Base-by-base conservation (phyloP, 768 basidiomycete species). In the Lactarius quietus region DNA sequence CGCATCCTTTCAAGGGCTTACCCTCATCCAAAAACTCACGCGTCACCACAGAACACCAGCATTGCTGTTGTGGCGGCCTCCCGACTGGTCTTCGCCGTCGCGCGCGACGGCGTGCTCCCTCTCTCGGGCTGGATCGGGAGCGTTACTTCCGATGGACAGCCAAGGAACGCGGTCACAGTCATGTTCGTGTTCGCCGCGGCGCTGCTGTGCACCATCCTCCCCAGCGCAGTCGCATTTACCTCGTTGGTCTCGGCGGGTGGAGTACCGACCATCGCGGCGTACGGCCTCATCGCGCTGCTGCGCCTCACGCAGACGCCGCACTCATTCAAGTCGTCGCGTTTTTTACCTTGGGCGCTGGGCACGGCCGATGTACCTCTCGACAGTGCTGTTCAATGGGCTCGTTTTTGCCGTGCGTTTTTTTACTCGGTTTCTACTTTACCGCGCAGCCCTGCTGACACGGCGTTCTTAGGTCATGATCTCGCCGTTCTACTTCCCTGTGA, bases 41-140 rank as follows among this genome's bases (percentile, higher is more conserved):
- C 35, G 3, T 2, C 28, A 53, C 3, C 70, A 18, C 48, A 93
- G 90, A 95, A 91, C 74, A 93, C 93, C 1, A 92, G 88, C 68
- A 84, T 95, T 52, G 85, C 91, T 20, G 86, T 96, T 63, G 92
- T 95, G 23, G 94, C 95, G 1, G 85, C 93, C 15, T 95, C 93
- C 15, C 85, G 94, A 5, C 82, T 97, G 31, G 83, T 97, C 45
- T 97, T 91, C 72, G 95, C 94, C 10, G 90, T 97, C 53, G 94
- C 94, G n/a, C 88, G 95, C 60, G 95, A 97, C 70, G 94, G 94
- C 33, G 92, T 95, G 0, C 79, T 97, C 14, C 94, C 95, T 0
- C 73, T 91, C 55, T 93, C 91, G 0, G 65, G 77, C 15, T 96
- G 93, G 94, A 89, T 97, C 59, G 86, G 90, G 52, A 76, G 81